These are phyloP conservation scores for Chalciporus sphaerocephalus DNA, from an alignment of 768 basidiomycete species.

Conservation along the genomic window DNA sequence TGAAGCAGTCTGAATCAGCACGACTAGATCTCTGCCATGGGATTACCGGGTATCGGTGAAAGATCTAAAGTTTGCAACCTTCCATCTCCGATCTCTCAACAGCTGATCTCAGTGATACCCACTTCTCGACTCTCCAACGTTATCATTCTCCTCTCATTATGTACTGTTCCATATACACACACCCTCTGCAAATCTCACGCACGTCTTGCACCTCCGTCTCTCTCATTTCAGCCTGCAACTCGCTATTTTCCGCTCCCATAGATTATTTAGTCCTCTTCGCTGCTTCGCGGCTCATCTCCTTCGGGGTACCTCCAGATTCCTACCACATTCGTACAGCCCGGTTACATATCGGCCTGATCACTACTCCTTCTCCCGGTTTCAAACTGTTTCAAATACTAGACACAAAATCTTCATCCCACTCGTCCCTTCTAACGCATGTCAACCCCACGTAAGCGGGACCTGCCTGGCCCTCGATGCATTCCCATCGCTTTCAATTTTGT, in stretches of 20 bases:
- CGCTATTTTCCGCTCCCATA: not conserved
- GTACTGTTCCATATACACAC: constrained; percentile 19
- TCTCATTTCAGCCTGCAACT: not conserved
- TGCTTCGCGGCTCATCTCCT: not conserved
- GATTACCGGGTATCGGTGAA: constrained; percentile 15
- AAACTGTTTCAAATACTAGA: constrained; percentile 8
- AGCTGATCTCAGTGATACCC: constrained; percentile 26
- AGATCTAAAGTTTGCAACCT: constrained; percentile 31
- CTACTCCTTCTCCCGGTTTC: constrained; percentile 11
- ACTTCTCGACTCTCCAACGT: constrained; percentile 21
- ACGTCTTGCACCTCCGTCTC: not conserved
- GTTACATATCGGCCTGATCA: constrained; percentile 2
- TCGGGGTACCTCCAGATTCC: not conserved
- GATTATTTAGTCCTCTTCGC: not conserved
- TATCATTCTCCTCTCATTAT: constrained; percentile 28
- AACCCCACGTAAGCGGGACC: constrained; percentile 27
- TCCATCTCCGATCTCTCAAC: constrained; percentile 30
- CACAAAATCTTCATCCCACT: constrained; percentile 2
- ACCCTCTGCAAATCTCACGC: constrained; percentile 29
- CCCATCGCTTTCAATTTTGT: constrained; percentile 2
- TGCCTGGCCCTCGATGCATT: constrained; percentile 7
- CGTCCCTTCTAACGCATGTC: constrained; percentile 11
- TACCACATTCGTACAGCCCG: constrained; percentile 1
- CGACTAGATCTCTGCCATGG: not conserved
- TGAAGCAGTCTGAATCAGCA: not conserved